Evolutionary conservation across 2,329 filamentous ascomycete species (phyloP).

Genomic region (Hymenoscyphus infarciens): DNA sequence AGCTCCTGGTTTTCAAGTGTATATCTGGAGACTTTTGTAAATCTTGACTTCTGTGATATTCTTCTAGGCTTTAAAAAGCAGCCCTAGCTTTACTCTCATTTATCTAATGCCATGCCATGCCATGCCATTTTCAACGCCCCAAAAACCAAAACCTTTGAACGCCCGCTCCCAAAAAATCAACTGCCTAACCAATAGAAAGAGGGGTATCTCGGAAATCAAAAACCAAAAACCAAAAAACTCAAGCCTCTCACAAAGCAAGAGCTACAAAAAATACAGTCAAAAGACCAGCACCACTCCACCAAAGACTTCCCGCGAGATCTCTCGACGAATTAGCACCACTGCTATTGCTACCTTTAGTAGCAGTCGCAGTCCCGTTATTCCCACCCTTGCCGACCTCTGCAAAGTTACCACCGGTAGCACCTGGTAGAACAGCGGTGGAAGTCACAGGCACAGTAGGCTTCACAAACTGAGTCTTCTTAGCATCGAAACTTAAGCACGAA

Average conservation of each 20-base stretch:
- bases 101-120: no score
- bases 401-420: neutral
- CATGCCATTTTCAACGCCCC: no score
- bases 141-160: no score
- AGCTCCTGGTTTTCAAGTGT: no score
- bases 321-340: neutral
- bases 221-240: neutral
- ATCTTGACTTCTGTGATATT: no score
- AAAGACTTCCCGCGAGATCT: neutral
- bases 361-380: neutral
- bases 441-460: conserved; percentile 10
- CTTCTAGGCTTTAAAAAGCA: no score
- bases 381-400: neutral
- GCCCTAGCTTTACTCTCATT: no score
- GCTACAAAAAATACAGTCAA: conserved; percentile 15
- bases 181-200: neutral
- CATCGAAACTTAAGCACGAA: conserved; percentile 15
- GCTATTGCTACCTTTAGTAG: neutral
- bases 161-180: no score
- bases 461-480: conserved; percentile 10
- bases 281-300: conserved; percentile 13
- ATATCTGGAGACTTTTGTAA: no score
- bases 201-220: conserved; percentile 7
- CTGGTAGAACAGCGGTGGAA: neutral
- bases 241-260: conserved; percentile 10